Conservation (phyloP, 2,329 filamentous ascomycete genomes). For the Calycina herbarum region DNA sequence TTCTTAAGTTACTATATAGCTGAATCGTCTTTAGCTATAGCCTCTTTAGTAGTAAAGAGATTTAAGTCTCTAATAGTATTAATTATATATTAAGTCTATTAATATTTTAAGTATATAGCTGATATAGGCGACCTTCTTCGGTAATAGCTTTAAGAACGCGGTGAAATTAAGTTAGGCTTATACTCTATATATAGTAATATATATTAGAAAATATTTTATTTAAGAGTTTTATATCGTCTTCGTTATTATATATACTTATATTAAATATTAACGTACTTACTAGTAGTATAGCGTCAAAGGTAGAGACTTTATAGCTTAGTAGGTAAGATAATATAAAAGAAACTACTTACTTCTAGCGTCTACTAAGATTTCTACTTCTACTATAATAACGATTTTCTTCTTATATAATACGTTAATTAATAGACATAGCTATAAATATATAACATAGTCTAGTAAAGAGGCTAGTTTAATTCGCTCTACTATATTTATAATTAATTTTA, state of each 20-base stretch:
- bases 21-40: constrained; percentile 69
- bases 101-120: constrained; percentile 93
- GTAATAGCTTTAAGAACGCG: constrained; percentile 85
- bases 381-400: constrained; percentile 93
- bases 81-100: constrained; percentile 87
- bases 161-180: constrained; percentile 46
- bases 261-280: constrained; percentile 69
- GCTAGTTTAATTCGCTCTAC: constrained; percentile 15
- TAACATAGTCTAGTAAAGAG: constrained; percentile 18
- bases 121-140: constrained; percentile 77
- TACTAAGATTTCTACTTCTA: constrained; percentile 91
- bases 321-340: constrained; percentile 10
- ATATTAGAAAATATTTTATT: constrained; percentile 91
- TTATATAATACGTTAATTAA: constrained; percentile 73
- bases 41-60: constrained; percentile 62
- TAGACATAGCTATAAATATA: constrained; percentile 53
- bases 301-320: constrained; percentile 22
- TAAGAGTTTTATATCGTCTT: constrained; percentile 80
- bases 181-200: constrained; percentile 70
- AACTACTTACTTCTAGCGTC: constrained; percentile 73
- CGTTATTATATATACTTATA: constrained; percentile 86
- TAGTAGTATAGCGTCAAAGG: constrained; percentile 18
- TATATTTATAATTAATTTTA: constrained; percentile 14
- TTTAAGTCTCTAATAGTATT: constrained; percentile 71
- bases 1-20: constrained; percentile 87